Conservation (phyloP, 345 rosid species). For the Mallotus nudiflorus region DNA sequence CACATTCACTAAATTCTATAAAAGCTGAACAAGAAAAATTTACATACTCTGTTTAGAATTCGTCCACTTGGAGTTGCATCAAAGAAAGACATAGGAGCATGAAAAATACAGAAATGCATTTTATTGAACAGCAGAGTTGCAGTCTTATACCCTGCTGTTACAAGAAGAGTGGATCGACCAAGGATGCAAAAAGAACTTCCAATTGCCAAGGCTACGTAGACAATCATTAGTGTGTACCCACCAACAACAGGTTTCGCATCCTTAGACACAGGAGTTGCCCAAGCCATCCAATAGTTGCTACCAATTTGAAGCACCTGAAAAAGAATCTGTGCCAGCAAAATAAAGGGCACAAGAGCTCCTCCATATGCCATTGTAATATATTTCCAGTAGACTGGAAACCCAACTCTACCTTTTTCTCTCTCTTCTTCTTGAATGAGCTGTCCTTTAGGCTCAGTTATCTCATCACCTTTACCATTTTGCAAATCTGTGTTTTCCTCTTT, state of each 20-base stretch:
- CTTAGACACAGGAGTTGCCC: slow-evolving; percentile 67
- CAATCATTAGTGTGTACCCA: slow-evolving; percentile 45
- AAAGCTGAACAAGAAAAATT: too few relatives aligned
- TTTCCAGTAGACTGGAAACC: slow-evolving; percentile 62
- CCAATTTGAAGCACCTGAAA: slow-evolving; percentile 74
- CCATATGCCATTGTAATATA: slow-evolving; percentile 65
- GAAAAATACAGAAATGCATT: slow-evolving; percentile 67
- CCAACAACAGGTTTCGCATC: slow-evolving; percentile 55
- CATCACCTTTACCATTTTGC: slow-evolving; percentile 40
- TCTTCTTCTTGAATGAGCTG: slow-evolving; percentile 82
- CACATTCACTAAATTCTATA: too few relatives aligned
- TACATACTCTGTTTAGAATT: slow-evolving; percentile 61
- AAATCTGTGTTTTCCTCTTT: slow-evolving; percentile 34
- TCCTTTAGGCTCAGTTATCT: slow-evolving; percentile 41
- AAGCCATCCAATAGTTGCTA: slow-evolving; percentile 89
- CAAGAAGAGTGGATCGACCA: slow-evolving; percentile 52
- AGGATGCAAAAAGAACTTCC: slow-evolving; percentile 66
- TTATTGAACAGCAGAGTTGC: slow-evolving; percentile 67
- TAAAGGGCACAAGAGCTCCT: slow-evolving; percentile 71
- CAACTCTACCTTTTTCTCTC: slow-evolving; percentile 77
- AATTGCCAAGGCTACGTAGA: slow-evolving; percentile 52
- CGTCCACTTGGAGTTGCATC: slow-evolving; percentile 87
- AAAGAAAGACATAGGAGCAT: slow-evolving; percentile 78
- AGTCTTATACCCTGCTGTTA: slow-evolving; percentile 60
- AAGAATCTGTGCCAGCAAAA: slow-evolving; percentile 59